Conservation (phyloP, 2,329 filamentous ascomycete species). For the Monascus ruber region DNA sequence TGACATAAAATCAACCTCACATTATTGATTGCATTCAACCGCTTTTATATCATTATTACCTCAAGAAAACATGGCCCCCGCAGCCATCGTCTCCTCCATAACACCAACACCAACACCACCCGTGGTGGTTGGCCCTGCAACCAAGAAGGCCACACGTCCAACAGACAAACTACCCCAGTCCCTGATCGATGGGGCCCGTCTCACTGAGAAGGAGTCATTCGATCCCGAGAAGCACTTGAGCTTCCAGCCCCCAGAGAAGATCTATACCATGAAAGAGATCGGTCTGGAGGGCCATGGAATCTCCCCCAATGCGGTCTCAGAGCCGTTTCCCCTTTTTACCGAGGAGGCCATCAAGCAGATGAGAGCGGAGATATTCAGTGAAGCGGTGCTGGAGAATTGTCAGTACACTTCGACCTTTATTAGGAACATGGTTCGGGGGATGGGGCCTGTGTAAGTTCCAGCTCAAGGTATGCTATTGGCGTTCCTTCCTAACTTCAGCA, state of each 20-base stretch:
- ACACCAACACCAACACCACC: background rate
- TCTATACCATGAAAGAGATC: slow-evolving; percentile 50
- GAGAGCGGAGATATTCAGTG: slow-evolving; percentile 46
- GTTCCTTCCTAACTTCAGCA: slow-evolving; percentile 13
- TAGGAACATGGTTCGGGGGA: slow-evolving; percentile 40
- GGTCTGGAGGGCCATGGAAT: slow-evolving; percentile 41
- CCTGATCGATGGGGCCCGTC: slow-evolving; percentile 2
- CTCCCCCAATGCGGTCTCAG: slow-evolving; percentile 49
- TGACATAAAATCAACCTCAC: too few relatives aligned
- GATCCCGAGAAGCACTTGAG: slow-evolving; percentile 42
- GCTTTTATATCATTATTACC: too few relatives aligned
- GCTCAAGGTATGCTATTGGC: background rate
- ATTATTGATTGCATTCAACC: too few relatives aligned
- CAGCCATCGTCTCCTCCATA: background rate
- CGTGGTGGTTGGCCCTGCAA: slow-evolving; percentile 3
- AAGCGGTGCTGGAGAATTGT: slow-evolving; percentile 44
- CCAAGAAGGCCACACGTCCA: slow-evolving; percentile 8
- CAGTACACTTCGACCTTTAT: slow-evolving; percentile 46
- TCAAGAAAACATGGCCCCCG: slow-evolving; percentile 2
- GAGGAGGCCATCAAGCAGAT: slow-evolving; percentile 49
- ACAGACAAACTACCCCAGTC: slow-evolving; percentile 5
- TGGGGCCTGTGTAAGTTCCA: slow-evolving; percentile 40
- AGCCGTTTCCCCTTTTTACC: slow-evolving; percentile 53
- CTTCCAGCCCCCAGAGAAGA: slow-evolving; percentile 38
- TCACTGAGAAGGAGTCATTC: slow-evolving; percentile 26